These are phyloP conservation scores for Mycena amicta DNA, from an alignment of 768 basidiomycete genomes.

Conservation along the genomic window DNA sequence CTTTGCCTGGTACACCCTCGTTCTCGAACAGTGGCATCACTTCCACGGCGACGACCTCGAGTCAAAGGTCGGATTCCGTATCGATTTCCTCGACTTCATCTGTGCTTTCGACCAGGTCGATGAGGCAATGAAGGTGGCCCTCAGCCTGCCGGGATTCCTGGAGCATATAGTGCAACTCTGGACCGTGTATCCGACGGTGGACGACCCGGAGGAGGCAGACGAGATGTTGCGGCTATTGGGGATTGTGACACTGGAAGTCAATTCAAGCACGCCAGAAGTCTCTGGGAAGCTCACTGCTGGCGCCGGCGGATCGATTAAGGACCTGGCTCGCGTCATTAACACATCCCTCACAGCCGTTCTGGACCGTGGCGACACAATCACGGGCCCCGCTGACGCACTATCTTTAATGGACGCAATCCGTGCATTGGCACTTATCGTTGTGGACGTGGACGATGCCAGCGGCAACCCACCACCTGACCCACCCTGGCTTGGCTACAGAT, in stretches of 20 bases:
- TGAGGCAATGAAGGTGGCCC: not conserved
- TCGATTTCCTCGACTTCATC: not conserved
- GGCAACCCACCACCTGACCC: not conserved
- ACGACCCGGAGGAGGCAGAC: not conserved
- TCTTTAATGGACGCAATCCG: too few species aligned
- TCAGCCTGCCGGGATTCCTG: not conserved
- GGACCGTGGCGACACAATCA: not conserved
- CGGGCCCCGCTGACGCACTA: not conserved
- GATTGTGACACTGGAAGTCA: too few species aligned
- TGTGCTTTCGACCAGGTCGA: not conserved
- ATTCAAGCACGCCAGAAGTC: too few species aligned
- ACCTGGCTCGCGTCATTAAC: not conserved
- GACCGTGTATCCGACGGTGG: not conserved
- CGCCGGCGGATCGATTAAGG: not conserved
- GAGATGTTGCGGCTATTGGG: too few species aligned
- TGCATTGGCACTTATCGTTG: not conserved
- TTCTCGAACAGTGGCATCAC: not conserved
- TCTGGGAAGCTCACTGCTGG: not conserved
- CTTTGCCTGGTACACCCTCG: not conserved
- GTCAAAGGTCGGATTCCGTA: not conserved
- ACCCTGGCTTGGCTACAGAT: not conserved
- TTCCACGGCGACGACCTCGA: not conserved
- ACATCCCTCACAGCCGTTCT: not conserved
- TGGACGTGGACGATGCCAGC: not conserved
- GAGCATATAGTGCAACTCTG: not conserved